These are phyloP conservation scores for Fonsecaea nubica DNA, from an alignment of 2,329 filamentous ascomycete genomes.

Conservation along the genomic window DNA sequence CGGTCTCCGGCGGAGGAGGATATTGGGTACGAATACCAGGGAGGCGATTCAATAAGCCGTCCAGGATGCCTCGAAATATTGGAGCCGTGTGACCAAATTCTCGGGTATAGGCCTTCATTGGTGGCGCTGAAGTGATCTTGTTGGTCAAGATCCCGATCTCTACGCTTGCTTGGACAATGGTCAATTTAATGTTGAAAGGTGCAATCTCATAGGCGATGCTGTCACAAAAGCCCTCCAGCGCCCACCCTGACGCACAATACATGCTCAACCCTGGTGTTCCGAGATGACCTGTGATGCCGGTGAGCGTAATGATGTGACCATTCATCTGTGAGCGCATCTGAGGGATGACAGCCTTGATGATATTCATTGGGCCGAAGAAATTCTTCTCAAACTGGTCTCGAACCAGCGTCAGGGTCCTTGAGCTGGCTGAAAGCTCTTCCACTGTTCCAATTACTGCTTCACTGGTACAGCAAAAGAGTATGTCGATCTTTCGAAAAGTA, in stretches of 20 bases:
- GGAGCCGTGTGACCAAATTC: slow-evolving; percentile 74
- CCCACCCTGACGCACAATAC: slow-evolving; percentile 93
- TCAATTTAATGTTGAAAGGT: slow-evolving; percentile 95
- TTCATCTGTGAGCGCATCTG: slow-evolving; percentile 78
- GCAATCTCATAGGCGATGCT: slow-evolving; percentile 93
- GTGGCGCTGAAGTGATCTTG: slow-evolving; percentile 81
- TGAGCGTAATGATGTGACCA: slow-evolving; percentile 88
- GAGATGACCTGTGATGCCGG: slow-evolving; percentile 88
- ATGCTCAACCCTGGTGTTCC: slow-evolving; percentile 89
- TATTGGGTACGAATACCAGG: slow-evolving; percentile 63
- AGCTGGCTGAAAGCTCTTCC: slow-evolving; percentile 80
- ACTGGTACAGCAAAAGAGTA: slow-evolving; percentile 85
- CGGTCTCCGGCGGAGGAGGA: slow-evolving; percentile 40
- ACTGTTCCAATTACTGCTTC: slow-evolving; percentile 90
- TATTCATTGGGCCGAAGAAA: slow-evolving; percentile 95
- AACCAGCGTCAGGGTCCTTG: slow-evolving; percentile 76
- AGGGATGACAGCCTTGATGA: slow-evolving; percentile 86
- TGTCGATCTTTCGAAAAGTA: slow-evolving; percentile 85
- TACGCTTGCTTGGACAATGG: slow-evolving; percentile 93
- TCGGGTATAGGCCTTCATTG: slow-evolving; percentile 72
- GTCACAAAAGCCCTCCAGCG: slow-evolving; percentile 93
- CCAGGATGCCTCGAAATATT: slow-evolving; percentile 80
- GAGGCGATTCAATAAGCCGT: slow-evolving; percentile 77
- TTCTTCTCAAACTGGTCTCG: slow-evolving; percentile 92
- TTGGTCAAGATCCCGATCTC: slow-evolving; percentile 89